These are phyloP conservation scores for Cylindrotheca fusiformis DNA, from an alignment of 108 stramenopile species.

Conservation along the genomic window DNA sequence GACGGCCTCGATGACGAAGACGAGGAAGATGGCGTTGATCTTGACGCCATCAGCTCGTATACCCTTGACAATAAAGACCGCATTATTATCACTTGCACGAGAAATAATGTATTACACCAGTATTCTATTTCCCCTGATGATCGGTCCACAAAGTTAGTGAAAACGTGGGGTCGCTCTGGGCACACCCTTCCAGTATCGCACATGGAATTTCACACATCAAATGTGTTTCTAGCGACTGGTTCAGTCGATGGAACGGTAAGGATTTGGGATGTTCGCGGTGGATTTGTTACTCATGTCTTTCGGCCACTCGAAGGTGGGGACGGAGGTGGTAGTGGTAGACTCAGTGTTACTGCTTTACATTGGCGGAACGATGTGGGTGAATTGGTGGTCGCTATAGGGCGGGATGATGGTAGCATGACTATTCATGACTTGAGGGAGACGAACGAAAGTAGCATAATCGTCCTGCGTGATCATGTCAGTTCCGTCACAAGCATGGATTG, in stretches of 20 bases:
- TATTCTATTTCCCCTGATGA: conserved; percentile 39
- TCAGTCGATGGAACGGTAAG: conserved; percentile 82
- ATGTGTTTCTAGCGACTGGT: conserved; percentile 79
- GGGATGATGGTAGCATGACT: conserved; percentile 79
- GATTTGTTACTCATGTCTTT: conserved; percentile 82
- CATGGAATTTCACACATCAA: conserved; percentile 70
- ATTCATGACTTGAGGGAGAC: conserved; percentile 71
- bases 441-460: conserved; percentile 43
- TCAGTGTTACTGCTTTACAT: conserved; percentile 53
- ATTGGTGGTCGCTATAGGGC: conserved; percentile 68
- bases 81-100: conserved; percentile 61
- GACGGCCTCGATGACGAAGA: conserved; percentile 50
- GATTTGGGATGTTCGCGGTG: conserved; percentile 79
- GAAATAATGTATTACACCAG: conserved; percentile 64
- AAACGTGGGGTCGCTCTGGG: conserved; percentile 68
- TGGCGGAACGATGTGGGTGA: conserved; percentile 54
- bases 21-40: conserved; percentile 71
- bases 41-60: conserved; percentile 77
- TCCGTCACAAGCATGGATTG: conserved; percentile 84
- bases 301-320: conserved; percentile 46
- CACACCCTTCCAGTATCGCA: conserved; percentile 72
- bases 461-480: conserved; percentile 85
- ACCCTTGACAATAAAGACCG: conserved; percentile 56
- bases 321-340: conserved; percentile 42
- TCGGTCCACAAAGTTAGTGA: conserved; percentile 34